Evolutionary conservation across 108 stramenopile genomes (phyloP), one percentile per base, ranked within the genome.

Genomic region (Stephanodiscus minutulus): DNA sequence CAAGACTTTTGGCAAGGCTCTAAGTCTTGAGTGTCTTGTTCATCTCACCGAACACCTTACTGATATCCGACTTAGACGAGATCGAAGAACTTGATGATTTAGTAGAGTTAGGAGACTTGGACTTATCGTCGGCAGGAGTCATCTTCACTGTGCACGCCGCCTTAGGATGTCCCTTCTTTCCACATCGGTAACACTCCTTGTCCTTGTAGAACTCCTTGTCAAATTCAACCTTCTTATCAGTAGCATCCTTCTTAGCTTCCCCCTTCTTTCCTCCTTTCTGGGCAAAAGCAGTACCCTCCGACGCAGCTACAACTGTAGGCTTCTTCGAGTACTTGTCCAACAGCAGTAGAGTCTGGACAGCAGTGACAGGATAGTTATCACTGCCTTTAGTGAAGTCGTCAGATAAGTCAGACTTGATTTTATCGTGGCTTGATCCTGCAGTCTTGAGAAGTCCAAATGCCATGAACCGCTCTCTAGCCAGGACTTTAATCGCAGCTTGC

Each of bases 181-280:
- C 65, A 37, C 65, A 66, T 1, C 49, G 13, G 50, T 5, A 66
- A 31, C 65, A 66, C 28, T 31, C 29, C 20, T 29, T 25, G 35
- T 66, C 27, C 25, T 49, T 31, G 7, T 17, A 66, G 20, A 29
- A 52, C 12, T 66, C 27, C 49, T 52, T 28, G 49, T 52, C 31
- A 7, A 8, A 22, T 28, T 46, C 63, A 22, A 44, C 44, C 13
- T 28, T n/a, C 9, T 66, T 50, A 7, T 5, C 65, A n/a, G n/a
- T n/a, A n/a, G n/a, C n/a, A n/a, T n/a, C n/a, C n/a, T n/a, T n/a
- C 15, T 64, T 21, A 20, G 41, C 35, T 18, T 44, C 20, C 7
- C 21, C 49, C 35, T 66, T 66, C 28, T 66, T 50, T n/a, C n/a
- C n/a, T 52, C 65, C 65, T 52, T 66, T 66, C 33, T 66, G 65